Evolutionary conservation across 495 filamentous ascomycete species (phyloP).

Genomic region (Penicillium pancosmium): DNA sequence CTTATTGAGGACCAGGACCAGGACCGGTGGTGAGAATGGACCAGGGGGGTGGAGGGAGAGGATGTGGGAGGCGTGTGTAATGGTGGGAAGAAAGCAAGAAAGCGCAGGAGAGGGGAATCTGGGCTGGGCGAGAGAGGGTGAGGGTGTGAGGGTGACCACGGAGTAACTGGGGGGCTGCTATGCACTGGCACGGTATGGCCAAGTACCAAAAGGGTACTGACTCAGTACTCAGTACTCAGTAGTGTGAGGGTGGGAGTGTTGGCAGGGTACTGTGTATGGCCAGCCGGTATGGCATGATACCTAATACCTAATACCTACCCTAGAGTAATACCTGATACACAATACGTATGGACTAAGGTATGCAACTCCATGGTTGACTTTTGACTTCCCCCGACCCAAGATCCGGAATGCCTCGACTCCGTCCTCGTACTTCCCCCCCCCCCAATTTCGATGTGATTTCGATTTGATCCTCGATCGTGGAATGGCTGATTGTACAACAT

Average conservation of each 20-base stretch:
- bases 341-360: background rate
- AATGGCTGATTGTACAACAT: no score
- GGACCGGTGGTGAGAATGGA: background rate
- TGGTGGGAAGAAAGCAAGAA: background rate
- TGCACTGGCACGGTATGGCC: background rate
- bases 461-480: no score
- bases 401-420: background rate
- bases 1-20: background rate
- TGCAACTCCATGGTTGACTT: background rate
- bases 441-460: background rate
- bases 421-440: background rate
- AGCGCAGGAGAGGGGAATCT: background rate
- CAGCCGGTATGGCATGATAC: background rate
- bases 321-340: no score
- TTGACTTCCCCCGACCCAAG: background rate
- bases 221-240: no score
- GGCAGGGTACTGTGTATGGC: background rate
- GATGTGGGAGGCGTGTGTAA: background rate
- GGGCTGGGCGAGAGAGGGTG: background rate
- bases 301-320: no score
- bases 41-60: background rate
- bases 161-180: slow-evolving; percentile 1
- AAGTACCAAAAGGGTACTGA: background rate
- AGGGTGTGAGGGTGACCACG: background rate
- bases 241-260: background rate